Conservation (phyloP, 2,329 filamentous ascomycete species). For the Xylaria sp. region DNA sequence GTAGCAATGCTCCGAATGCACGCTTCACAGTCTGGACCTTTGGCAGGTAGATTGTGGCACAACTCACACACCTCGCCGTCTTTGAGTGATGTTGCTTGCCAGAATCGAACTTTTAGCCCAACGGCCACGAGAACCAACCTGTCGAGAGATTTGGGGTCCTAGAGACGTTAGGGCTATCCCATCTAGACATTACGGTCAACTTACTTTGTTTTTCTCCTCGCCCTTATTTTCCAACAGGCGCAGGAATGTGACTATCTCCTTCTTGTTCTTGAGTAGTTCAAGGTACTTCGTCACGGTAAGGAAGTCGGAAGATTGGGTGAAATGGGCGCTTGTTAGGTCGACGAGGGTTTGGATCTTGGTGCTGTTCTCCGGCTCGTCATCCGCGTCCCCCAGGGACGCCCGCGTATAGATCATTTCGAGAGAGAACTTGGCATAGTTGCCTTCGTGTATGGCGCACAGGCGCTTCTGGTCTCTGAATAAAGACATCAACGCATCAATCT, state of each 20-base stretch:
- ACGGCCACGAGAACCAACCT: slow-evolving; percentile 15
- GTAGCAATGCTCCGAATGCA: slow-evolving; percentile 25
- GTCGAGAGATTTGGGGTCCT: slow-evolving; percentile 17
- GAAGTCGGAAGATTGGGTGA: slow-evolving; percentile 39
- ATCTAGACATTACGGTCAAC: background rate
- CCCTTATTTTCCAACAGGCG: slow-evolving; percentile 23
- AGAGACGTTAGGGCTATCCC: slow-evolving; percentile 2
- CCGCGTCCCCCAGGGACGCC: background rate
- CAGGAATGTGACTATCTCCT: slow-evolving; percentile 37
- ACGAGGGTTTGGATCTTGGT: slow-evolving; percentile 30
- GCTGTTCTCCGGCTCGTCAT: background rate
- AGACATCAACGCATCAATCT: slow-evolving; percentile 1
- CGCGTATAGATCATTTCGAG: slow-evolving; percentile 5
- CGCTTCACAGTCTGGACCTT: slow-evolving; percentile 14
- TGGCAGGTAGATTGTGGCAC: slow-evolving; percentile 7
- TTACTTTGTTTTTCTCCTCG: slow-evolving; percentile 28
- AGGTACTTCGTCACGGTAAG: slow-evolving; percentile 44
- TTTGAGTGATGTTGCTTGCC: slow-evolving; percentile 16
- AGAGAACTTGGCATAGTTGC: slow-evolving; percentile 7
- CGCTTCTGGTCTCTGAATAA: background rate
- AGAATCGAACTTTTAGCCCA: slow-evolving; percentile 18
- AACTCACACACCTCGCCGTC: slow-evolving; percentile 12
- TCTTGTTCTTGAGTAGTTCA: slow-evolving; percentile 35
- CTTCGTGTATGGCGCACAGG: slow-evolving; percentile 1
- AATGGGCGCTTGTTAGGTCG: slow-evolving; percentile 35